Conservation (phyloP, 139 green algal species). For the Tetradesmus lagerheimii region DNA sequence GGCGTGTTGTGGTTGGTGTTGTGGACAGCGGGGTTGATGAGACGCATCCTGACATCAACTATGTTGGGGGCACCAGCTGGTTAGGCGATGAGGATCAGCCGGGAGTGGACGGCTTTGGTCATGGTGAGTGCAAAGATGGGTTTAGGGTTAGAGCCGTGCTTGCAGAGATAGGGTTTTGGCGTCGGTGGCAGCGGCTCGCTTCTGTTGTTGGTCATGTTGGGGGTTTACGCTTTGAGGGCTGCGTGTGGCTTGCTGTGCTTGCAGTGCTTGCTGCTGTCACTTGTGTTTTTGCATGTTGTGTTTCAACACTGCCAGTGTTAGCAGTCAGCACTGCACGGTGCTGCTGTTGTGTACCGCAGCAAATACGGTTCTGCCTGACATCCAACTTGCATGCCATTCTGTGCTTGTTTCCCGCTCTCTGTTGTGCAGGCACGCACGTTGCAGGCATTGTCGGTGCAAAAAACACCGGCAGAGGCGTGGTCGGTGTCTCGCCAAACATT, state of each 20-base stretch:
- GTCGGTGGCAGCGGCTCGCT: too few relatives aligned
- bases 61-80: conserved; percentile 3
- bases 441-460: not conserved
- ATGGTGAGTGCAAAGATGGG: not conserved
- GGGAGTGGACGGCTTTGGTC: not conserved
- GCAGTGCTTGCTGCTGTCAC: too few relatives aligned
- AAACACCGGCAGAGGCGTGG: not conserved
- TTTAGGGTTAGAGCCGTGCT: not conserved
- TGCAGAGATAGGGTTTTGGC: too few relatives aligned
- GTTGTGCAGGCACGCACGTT: not conserved
- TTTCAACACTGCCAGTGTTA: too few relatives aligned
- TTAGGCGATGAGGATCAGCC: not conserved
- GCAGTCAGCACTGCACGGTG: too few relatives aligned
- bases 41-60: conserved; percentile 21
- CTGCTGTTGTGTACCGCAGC: too few relatives aligned
- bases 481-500: not conserved
- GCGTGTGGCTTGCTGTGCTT: too few relatives aligned
- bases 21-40: not conserved
- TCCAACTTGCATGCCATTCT: too few relatives aligned
- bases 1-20: not conserved
- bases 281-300: too few relatives aligned
- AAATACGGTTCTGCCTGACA: too few relatives aligned
- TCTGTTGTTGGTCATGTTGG: not conserved
- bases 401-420: too few relatives aligned
- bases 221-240: too few relatives aligned